phyloP scores from a whole-genome alignment of 2,329 filamentous ascomycete species.

The Colletotrichum lindemuthianum region DNA sequence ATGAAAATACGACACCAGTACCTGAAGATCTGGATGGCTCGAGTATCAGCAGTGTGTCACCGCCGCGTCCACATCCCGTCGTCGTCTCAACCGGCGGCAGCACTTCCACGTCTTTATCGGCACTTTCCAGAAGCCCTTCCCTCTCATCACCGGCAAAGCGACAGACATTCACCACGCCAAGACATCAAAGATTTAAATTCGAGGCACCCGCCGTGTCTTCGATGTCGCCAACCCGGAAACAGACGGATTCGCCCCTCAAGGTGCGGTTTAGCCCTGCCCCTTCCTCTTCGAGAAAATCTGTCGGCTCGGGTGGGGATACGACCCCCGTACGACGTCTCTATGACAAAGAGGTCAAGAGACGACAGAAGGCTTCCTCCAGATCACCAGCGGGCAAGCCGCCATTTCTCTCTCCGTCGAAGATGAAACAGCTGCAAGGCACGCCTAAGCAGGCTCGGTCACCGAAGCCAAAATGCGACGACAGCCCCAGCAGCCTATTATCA shows the following conservation, averaged over 20 bases:
- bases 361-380: constrained; percentile 12
- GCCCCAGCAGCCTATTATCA: constrained; percentile 12
- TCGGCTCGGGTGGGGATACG: constrained; percentile 15
- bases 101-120: constrained; percentile 23
- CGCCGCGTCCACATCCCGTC: background rate
- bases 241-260: constrained; percentile 15
- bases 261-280: constrained; percentile 27
- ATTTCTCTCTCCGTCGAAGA: background rate
- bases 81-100: background rate
- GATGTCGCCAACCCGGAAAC: background rate
- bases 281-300: constrained; percentile 1
- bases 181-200: background rate
- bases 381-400: background rate
- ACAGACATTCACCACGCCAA: constrained; percentile 6
- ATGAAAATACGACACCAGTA: background rate
- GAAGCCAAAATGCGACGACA: background rate
- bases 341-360: constrained; percentile 1
- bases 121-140: constrained; percentile 5
- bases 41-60: background rate
- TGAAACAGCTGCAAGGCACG: background rate
- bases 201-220: background rate
- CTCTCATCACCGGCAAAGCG: constrained; percentile 1
- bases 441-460: constrained; percentile 8
- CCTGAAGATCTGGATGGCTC: background rate
- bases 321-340: constrained; percentile 27